Conservation (phyloP, 2,329 filamentous ascomycete genomes). For the Fusarium sp. region DNA sequence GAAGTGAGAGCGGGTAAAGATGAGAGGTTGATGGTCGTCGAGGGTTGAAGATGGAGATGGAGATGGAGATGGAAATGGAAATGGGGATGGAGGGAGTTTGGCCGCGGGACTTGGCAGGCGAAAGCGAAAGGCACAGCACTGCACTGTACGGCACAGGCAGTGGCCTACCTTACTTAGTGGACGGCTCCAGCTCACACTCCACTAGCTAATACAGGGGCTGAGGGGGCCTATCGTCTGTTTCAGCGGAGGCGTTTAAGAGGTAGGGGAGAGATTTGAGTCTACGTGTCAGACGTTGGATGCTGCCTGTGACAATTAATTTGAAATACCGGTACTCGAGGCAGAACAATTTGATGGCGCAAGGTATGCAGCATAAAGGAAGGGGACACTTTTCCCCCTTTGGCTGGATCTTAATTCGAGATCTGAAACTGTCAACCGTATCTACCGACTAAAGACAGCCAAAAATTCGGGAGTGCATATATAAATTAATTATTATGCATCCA, state of each 20-base stretch:
- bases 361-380: too few relatives aligned
- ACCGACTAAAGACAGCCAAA: not conserved
- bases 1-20: slow-evolving; percentile 16
- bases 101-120: slow-evolving; percentile 33
- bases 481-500: slow-evolving; percentile 7
- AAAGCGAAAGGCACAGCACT: not conserved
- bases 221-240: slow-evolving; percentile 10
- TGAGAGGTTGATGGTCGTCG: slow-evolving; percentile 32
- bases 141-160: slow-evolving; percentile 15
- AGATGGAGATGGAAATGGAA: slow-evolving; percentile 32
- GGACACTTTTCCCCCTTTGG: too few relatives aligned
- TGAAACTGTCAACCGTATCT: slow-evolving; percentile 7
- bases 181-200: not conserved
- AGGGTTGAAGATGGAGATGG: slow-evolving; percentile 39
- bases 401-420: not conserved
- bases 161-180: not conserved
- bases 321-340: not conserved
- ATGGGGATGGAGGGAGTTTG: slow-evolving; percentile 24
- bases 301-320: not conserved
- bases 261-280: slow-evolving; percentile 5
- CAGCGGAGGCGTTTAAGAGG: slow-evolving; percentile 15
- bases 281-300: slow-evolving; percentile 24
- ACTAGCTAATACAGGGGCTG: slow-evolving; percentile 27
- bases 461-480: not conserved
- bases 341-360: too few relatives aligned